Conservation (phyloP, 805 yeast genomes). For the Babjeviella inositovora region DNA sequence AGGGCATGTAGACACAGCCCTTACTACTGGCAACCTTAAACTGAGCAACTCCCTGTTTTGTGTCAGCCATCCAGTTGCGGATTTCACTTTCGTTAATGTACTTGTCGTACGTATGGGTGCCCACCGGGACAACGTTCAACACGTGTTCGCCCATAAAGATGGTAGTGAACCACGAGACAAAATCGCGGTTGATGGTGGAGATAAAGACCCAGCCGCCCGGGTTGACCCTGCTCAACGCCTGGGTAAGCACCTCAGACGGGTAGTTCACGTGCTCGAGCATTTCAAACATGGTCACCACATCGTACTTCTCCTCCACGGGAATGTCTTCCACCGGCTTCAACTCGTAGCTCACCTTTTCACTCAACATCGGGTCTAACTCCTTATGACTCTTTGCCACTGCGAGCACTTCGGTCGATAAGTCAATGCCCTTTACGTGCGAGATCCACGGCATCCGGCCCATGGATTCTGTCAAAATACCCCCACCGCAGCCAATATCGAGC, state of each 20-base stretch:
- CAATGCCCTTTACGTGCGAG: slow-evolving; percentile 61
- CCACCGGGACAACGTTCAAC: slow-evolving; percentile 70
- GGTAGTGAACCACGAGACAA: slow-evolving; percentile 81
- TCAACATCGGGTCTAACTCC: slow-evolving; percentile 45
- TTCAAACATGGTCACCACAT: slow-evolving; percentile 83
- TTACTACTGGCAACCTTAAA: slow-evolving; percentile 49
- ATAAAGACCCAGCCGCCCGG: slow-evolving; percentile 77
- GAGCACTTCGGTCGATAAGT: slow-evolving; percentile 70
- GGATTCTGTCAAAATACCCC: slow-evolving; percentile 86
- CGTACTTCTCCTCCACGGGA: slow-evolving; percentile 31
- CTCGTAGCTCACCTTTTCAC: slow-evolving; percentile 39
- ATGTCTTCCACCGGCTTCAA: slow-evolving; percentile 48
- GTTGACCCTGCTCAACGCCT: slow-evolving; percentile 51
- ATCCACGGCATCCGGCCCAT: slow-evolving; percentile 63
- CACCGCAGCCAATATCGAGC: slow-evolving; percentile 95
- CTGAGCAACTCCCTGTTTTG: slow-evolving; percentile 12
- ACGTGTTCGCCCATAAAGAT: slow-evolving; percentile 80
- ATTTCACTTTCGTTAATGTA: slow-evolving; percentile 71
- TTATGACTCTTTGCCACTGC: slow-evolving; percentile 66
- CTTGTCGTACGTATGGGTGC: slow-evolving; percentile 81
- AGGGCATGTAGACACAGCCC: slow-evolving; percentile 78
- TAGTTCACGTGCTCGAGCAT: slow-evolving; percentile 87
- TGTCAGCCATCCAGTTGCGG: slow-evolving; percentile 40
- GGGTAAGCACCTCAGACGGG: slow-evolving; percentile 59
- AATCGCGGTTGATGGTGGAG: slow-evolving; percentile 86